These are phyloP conservation scores for Trypethelium eluteriae DNA, from an alignment of 495 filamentous ascomycete genomes.

Conservation along the genomic window DNA sequence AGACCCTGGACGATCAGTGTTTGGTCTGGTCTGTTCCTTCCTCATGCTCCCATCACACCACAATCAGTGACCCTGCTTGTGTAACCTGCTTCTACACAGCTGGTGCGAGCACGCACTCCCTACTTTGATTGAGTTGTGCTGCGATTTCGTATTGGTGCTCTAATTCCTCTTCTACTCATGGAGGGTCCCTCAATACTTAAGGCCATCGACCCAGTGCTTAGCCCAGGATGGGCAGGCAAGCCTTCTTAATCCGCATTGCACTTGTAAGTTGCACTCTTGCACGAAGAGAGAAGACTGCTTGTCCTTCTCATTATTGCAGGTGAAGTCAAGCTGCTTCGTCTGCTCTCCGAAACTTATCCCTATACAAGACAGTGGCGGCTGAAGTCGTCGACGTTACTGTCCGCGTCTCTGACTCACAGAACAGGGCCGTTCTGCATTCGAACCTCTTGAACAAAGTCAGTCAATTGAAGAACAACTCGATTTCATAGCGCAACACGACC, in stretches of 20 bases:
- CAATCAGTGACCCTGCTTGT: too few relatives aligned
- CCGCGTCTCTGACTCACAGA: background rate
- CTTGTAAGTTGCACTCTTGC: constrained; percentile 19
- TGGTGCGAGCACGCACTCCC: background rate
- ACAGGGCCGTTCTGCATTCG: constrained; percentile 23
- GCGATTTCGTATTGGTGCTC: background rate
- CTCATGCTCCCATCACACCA: too few relatives aligned
- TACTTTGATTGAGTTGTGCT: background rate
- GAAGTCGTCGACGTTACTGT: background rate
- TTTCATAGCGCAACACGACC: background rate
- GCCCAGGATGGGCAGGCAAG: constrained; percentile 26
- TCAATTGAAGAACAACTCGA: background rate
- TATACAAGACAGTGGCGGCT: too few relatives aligned
- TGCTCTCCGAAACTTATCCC: too few relatives aligned
- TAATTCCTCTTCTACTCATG: background rate
- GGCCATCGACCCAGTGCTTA: constrained; percentile 4
- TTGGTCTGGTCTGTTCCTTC: too few relatives aligned
- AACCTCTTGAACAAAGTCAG: constrained; percentile 12
- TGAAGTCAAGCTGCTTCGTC: background rate
- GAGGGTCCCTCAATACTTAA: background rate
- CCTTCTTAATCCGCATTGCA: constrained; percentile 26
- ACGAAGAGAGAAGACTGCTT: background rate
- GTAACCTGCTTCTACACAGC: too few relatives aligned
- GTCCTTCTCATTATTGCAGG: background rate
- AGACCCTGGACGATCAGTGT: too few relatives aligned